Percentiles rank a stretch among this genome's conserved stretches.
Evolutionary conservation across 73 alveolate species (phyloP).

Genomic region (Tetrahymena thermophila): DNA sequence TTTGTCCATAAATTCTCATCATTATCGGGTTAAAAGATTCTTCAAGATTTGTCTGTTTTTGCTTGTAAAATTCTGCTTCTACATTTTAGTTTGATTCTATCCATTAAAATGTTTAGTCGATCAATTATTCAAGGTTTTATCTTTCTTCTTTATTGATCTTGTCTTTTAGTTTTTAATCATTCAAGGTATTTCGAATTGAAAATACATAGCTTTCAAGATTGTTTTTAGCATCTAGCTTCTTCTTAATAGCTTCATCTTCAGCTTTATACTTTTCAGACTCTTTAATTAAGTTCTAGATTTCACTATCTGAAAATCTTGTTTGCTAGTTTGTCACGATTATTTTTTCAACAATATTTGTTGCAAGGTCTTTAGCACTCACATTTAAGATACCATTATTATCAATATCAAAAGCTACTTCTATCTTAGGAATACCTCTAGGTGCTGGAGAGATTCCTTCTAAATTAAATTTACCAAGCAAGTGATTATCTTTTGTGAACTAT

Average conservation of each 20-base stretch:
- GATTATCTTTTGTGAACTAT: slow-evolving; percentile 44
- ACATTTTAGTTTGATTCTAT: slow-evolving; percentile 61
- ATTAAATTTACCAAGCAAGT: slow-evolving; percentile 44
- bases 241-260: slow-evolving; percentile 69
- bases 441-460: slow-evolving; percentile 48
- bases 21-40: slow-evolving; percentile 76
- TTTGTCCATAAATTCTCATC: slow-evolving; percentile 79
- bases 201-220: slow-evolving; percentile 73
- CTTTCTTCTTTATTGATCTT: slow-evolving; percentile 66
- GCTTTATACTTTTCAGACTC: slow-evolving; percentile 87
- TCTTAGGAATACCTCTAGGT: slow-evolving; percentile 59
- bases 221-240: slow-evolving; percentile 84
- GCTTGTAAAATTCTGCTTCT: slow-evolving; percentile 63
- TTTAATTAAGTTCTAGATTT: slow-evolving; percentile 69
- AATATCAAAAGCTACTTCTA: slow-evolving; percentile 45
- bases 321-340: slow-evolving; percentile 51
- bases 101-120: slow-evolving; percentile 50
- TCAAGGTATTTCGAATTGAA: slow-evolving; percentile 72
- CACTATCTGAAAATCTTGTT: slow-evolving; percentile 58
- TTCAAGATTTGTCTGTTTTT: slow-evolving; percentile 73
- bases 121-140: slow-evolving; percentile 28
- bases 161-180: slow-evolving; percentile 80
- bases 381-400: slow-evolving; percentile 54
- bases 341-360: slow-evolving; percentile 56
- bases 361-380: slow-evolving; percentile 68